Evolutionary conservation across 2,329 filamentous ascomycete species (phyloP), one percentile per base, ranked within the genome.

Genomic region (Colletotrichum sp.): DNA sequence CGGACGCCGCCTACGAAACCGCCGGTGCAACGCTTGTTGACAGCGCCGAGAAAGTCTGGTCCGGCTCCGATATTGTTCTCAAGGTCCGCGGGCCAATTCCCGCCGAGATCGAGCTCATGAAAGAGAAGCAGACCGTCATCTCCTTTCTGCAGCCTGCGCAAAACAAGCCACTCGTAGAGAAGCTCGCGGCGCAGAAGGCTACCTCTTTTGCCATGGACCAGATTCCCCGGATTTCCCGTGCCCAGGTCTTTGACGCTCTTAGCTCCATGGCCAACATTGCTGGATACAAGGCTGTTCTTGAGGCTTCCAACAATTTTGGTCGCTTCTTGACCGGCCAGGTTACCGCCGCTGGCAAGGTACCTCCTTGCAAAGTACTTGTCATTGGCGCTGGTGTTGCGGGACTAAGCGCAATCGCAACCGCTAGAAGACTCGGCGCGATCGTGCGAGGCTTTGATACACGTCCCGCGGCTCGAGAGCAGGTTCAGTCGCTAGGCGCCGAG

Each of bases 231-330:
- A 98, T 98, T 80, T 98, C 95, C 2, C 92, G 96, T 63, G 95
- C 96, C 2, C 96, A 98, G 83, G 93, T 95, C 1, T 98, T 98
- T 80, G 95, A 98, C 85, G 95, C 95, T 1, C 88, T 98, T 72
- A 96, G 95, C 83, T 97, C 95, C 12, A 98, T 98, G 96, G 95
- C 96, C 76, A 98, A 98, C 80, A 98, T 98, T 86, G 95, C 95
- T 26, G 96, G 96, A 1, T 98, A 98, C 86, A 98, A 98, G 85
- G 96, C 95, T 55, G 95, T 98, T 2, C 87, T 98, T 59, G 95
- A 98, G 84, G 96, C 95, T 2, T 96, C 95, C 16, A 98, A 98
- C 84, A 92, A 94, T 78, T 98, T 98, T 84, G 95, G 95, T 68
- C 92, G 95, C 62, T 98, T 98, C 82, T 86, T 98, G 79, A 98